Conservation (phyloP, 2,329 filamentous ascomycete genomes). For the Paecilomyces formosus region DNA sequence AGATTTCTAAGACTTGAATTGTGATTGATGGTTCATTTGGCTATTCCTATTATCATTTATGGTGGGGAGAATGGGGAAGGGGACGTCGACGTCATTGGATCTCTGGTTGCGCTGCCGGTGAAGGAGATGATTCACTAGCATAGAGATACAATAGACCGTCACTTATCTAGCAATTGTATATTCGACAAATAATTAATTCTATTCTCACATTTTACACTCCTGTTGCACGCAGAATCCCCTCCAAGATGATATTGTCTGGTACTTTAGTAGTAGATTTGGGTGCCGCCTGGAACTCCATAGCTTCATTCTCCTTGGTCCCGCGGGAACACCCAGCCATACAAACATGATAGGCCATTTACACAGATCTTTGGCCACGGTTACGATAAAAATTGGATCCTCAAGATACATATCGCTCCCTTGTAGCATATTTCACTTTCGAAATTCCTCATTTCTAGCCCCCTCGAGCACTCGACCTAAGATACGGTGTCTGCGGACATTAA, state of each 20-base stretch:
- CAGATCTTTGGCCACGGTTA: background rate
- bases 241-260: too few species aligned
- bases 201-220: too few species aligned
- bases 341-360: background rate
- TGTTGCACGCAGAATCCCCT: too few species aligned
- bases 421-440: background rate
- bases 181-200: too few species aligned
- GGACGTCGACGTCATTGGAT: conserved; percentile 8
- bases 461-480: background rate
- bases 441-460: background rate
- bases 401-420: background rate
- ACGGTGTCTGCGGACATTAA: background rate
- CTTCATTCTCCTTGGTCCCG: background rate
- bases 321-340: background rate
- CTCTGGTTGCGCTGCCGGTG: background rate
- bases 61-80: background rate
- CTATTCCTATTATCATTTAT: background rate
- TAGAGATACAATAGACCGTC: background rate
- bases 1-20: background rate
- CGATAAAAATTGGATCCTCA: background rate
- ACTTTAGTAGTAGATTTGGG: too few species aligned
- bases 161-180: too few species aligned
- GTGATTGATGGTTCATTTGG: background rate
- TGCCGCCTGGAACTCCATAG: background rate
- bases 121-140: background rate